Conservation (phyloP, 768 basidiomycete genomes). For the Leccinum boreale region DNA sequence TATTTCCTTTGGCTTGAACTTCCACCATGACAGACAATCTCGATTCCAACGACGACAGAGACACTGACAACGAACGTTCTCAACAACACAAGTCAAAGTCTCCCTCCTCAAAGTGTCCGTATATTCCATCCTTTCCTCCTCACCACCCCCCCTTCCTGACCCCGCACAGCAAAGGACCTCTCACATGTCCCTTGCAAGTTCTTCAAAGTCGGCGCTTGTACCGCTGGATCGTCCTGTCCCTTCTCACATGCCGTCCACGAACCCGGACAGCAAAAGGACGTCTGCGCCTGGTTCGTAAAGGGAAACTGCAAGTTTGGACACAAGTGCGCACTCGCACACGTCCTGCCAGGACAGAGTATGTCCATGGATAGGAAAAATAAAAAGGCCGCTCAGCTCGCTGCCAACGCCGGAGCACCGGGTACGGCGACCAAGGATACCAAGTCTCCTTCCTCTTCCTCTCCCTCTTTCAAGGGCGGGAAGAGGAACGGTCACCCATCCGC, state of each 20-base stretch:
- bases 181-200: slow-evolving; percentile 98
- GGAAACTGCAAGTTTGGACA: slow-evolving; percentile 82
- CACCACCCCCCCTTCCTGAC: background rate
- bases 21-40: slow-evolving; percentile 7
- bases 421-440: slow-evolving; percentile 29
- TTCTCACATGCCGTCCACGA: slow-evolving; percentile 81
- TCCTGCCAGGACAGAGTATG: slow-evolving; percentile 91
- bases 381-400: slow-evolving; percentile 76
- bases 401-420: slow-evolving; percentile 40
- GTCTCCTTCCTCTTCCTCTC: slow-evolving; percentile 3
- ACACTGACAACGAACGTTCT: slow-evolving; percentile 20
- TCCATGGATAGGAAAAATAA: slow-evolving; percentile 98
- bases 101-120: slow-evolving; percentile 32
- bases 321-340: slow-evolving; percentile 91
- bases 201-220: slow-evolving; percentile 92
- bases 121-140: slow-evolving; percentile 2
- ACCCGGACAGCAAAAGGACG: slow-evolving; percentile 76
- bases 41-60: slow-evolving; percentile 19
- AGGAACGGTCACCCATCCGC: slow-evolving; percentile 31
- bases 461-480: slow-evolving; percentile 33
- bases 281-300: slow-evolving; percentile 90
- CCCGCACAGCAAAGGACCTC: slow-evolving; percentile 70
- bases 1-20: background rate
- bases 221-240: slow-evolving; percentile 91
- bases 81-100: slow-evolving; percentile 23